Conservation (phyloP, 176 grass and related monocot species). For the Melocanna baccifera region DNA sequence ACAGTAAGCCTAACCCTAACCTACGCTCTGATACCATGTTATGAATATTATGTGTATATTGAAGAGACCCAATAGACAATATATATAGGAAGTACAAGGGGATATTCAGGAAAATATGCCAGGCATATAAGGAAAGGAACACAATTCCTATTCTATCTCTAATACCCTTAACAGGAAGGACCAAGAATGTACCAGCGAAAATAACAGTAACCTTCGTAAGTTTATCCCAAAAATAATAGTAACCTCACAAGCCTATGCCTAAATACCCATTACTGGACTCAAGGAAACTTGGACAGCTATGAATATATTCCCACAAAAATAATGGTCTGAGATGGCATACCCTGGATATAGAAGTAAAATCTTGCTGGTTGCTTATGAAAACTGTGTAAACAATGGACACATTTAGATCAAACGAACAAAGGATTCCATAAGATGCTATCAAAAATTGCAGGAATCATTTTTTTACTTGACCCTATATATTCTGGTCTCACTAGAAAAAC, state of each 20-base stretch:
- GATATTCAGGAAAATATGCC: too few species aligned
- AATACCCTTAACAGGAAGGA: too few species aligned
- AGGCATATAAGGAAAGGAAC: too few species aligned
- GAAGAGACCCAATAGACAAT: too few species aligned
- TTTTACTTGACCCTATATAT: not conserved
- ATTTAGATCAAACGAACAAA: not conserved
- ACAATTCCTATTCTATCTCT: too few species aligned
- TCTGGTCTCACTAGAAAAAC: not conserved
- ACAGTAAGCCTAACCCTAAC: too few species aligned
- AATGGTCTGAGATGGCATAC: not conserved
- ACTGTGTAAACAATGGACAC: not conserved
- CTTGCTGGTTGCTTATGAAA: not conserved
- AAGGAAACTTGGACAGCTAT: not conserved
- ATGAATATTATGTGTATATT: too few species aligned
- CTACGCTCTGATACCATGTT: too few species aligned
- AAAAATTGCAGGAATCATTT: not conserved
- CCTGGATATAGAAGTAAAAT: not conserved
- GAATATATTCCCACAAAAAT: not conserved
- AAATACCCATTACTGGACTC: not conserved
- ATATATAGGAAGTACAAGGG: too few species aligned
- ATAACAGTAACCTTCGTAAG: not conserved
- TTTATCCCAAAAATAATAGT: not conserved
- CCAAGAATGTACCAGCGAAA: not conserved
- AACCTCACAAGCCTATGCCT: not conserved
- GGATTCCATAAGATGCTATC: not conserved